Evolutionary conservation across 176 grass and related monocot genomes (phyloP), one percentile per base, ranked within the genome.

Genomic region (Pontederia crassipes): DNA sequence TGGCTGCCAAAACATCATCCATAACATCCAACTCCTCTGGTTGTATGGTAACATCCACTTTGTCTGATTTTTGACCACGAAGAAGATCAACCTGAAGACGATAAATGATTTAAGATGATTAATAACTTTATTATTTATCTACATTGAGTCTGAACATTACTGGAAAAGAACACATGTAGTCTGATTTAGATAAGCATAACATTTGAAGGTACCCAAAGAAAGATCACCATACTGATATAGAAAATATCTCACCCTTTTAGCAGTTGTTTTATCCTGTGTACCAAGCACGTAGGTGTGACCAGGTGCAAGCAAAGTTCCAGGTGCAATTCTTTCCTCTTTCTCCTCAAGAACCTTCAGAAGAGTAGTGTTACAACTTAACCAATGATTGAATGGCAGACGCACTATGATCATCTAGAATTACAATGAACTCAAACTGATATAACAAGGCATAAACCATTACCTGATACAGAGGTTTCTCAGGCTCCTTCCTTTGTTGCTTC

Each of bases 21-120:
- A 98, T 98, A 62, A 72, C 93, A 17, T 98, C 87, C 17, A 98
- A 76, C 59, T 98, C 93, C 77, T 98, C 93, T 0, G 93, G 87
- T 46, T 98, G 93, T 73, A 98, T 98, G 48, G 93, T 98, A 56
- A 98, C 87, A 29, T 98, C 93, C 79, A 98, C 93, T 66, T 92
- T 98, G 65, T 98, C 87, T 0, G 93, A 72, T 61, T 98, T 96
- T 71, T 92, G 93, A 66, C 86, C 89, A 27, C 89, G 89, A 47
- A 98, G 78, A 17, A 97, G 93, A 77, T 97, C 93, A 70, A 97
- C 93, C 93, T 91, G 74, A 17, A 8, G 45, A 70, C 45, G 45
- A 11, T 55, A 29, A 80, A 4, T 2, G 56, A 18, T 52, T 45
- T 10, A 68, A 49, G 35, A 63, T 54, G 28, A 10, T 12, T 0